Conservation (phyloP, 257 asterid genomes). For the Fraxinus pennsylvanica region DNA sequence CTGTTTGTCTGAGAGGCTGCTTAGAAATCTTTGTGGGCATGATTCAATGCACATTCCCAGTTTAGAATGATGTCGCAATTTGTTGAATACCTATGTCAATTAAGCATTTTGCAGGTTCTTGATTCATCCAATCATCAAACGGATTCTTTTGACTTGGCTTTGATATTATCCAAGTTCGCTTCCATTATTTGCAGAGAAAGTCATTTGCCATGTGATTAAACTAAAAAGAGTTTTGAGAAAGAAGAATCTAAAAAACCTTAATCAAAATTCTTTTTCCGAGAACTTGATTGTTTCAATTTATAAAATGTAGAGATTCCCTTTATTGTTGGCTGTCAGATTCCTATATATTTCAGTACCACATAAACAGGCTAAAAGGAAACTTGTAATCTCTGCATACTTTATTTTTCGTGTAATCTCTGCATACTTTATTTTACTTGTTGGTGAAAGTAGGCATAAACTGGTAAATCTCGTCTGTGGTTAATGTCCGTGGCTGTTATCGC, state of each 20-base stretch:
- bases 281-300: neutral
- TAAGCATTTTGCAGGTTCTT: neutral
- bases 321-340: neutral
- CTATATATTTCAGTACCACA: neutral
- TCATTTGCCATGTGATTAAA: too few species aligned
- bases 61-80: neutral
- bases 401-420: too few species aligned
- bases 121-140: neutral
- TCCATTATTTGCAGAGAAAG: too few species aligned
- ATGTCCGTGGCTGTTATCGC: too few species aligned
- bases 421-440: too few species aligned
- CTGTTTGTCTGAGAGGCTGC: neutral
- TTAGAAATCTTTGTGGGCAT: neutral
- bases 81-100: neutral
- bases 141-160: neutral
- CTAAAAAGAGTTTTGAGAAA: neutral
- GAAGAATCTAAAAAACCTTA: neutral
- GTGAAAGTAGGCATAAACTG: too few species aligned
- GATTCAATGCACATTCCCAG: neutral
- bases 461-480: too few species aligned
- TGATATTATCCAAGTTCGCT: neutral
- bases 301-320: neutral
- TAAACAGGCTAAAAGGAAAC: too few species aligned
- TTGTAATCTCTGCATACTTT: too few species aligned
- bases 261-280: neutral